Conservation (phyloP, 305 asterid genomes). For the Andrographis paniculata region DNA sequence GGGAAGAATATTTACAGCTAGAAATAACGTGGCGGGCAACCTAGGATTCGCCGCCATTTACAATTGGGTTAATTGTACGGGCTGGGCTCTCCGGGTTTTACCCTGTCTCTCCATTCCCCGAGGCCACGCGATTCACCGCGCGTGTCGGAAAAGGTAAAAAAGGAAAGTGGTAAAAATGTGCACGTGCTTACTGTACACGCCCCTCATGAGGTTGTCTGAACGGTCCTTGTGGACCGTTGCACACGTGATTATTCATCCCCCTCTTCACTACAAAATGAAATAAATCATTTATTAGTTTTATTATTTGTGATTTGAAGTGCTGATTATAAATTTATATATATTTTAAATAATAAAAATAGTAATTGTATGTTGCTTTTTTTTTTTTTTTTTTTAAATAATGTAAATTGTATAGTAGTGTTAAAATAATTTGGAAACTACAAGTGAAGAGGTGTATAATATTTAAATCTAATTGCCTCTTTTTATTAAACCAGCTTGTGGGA, state of each 20-base stretch:
- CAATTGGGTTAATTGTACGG: constrained; percentile 41
- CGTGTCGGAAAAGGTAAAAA: constrained; percentile 13
- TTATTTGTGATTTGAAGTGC: no score
- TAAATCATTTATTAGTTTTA: no score
- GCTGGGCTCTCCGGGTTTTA: constrained; percentile 33
- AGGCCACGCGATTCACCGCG: constrained; percentile 6
- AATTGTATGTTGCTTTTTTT: no score
- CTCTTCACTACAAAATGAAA: neutral
- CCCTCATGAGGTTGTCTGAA: neutral
- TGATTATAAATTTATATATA: no score
- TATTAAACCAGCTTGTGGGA: no score
- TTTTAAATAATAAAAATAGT: no score
- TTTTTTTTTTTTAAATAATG: no score
- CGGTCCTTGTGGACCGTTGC: constrained; percentile 1
- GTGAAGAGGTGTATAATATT: no score
- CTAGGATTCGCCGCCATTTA: constrained; percentile 59
- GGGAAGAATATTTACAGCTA: constrained; percentile 36
- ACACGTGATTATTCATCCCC: constrained; percentile 14
- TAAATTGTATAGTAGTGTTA: no score
- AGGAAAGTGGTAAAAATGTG: neutral
- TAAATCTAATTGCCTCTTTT: no score
- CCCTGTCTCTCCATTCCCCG: constrained; percentile 31
- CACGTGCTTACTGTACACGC: constrained; percentile 32
- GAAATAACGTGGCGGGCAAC: constrained; percentile 70
- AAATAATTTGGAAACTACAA: no score